Evolutionary conservation across 805 yeast species (phyloP).

Genomic region (Ogataea pini): DNA sequence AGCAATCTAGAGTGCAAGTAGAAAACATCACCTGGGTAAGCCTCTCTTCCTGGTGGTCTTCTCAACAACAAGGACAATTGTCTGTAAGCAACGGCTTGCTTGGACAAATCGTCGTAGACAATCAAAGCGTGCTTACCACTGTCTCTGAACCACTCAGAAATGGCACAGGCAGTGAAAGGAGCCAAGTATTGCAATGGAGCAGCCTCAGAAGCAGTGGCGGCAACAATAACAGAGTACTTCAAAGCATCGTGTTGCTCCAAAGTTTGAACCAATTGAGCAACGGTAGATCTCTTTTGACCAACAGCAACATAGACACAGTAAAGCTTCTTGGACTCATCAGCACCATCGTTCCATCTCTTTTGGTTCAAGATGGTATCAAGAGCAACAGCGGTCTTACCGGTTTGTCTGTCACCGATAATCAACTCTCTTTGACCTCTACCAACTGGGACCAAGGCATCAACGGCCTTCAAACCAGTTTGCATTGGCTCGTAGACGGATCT

Average conservation of each 20-base stretch:
- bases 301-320: conserved; percentile 99
- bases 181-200: conserved; percentile 99
- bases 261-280: conserved; percentile 99
- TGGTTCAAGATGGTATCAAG: conserved; percentile 97
- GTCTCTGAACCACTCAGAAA: conserved; percentile 99
- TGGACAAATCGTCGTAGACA: conserved; percentile 96
- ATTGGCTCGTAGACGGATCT: conserved; percentile 98
- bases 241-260: conserved; percentile 97
- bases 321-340: conserved; percentile 94
- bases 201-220: conserved; percentile 99
- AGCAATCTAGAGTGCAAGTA: conserved; percentile 92
- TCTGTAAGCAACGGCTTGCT: conserved; percentile 99
- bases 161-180: conserved; percentile 99
- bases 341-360: conserved; percentile 96
- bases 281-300: conserved; percentile 99
- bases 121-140: conserved; percentile 97
- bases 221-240: conserved; percentile 96
- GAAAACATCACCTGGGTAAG: conserved; percentile 96
- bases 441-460: conserved; percentile 97
- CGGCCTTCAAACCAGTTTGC: conserved; percentile 99
- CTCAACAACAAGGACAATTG: conserved; percentile 96
- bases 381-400: conserved; percentile 99
- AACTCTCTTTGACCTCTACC: conserved; percentile 99
- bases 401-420: conserved; percentile 99
- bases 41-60: conserved; percentile 97